phyloP scores from a whole-genome alignment of 1,284 basidiomycete species.

The Ceratobasidium sp. region DNA sequence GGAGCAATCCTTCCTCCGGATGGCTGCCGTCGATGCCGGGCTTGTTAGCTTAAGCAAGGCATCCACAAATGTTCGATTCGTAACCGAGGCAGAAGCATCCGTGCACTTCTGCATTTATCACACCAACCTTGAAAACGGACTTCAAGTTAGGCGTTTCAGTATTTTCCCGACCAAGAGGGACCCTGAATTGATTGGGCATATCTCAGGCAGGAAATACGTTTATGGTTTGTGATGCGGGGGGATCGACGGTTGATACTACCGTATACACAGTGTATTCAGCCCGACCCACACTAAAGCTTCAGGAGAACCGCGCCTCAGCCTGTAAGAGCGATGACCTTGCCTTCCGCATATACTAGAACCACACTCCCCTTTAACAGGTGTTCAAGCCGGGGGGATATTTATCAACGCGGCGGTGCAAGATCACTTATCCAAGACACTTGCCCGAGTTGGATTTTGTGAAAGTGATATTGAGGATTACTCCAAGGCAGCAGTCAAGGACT shows the following conservation, averaged over 20 bases:
- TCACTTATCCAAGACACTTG: not conserved
- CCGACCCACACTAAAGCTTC: slow-evolving; percentile 29
- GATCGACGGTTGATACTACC: slow-evolving; percentile 44
- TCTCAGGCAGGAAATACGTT: slow-evolving; percentile 34
- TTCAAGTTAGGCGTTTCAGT: slow-evolving; percentile 16
- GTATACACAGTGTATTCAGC: slow-evolving; percentile 39
- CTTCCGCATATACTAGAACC: not conserved
- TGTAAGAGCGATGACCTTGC: not conserved
- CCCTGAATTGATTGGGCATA: not conserved
- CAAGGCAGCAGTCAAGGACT: slow-evolving; percentile 25
- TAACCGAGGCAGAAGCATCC: slow-evolving; percentile 44
- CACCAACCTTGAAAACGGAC: slow-evolving; percentile 2
- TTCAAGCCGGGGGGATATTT: slow-evolving; percentile 35
- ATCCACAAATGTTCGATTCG: slow-evolving; percentile 26
- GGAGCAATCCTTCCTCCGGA: slow-evolving; percentile 39
- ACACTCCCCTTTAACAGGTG: slow-evolving; percentile 10
- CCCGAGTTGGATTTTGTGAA: not conserved
- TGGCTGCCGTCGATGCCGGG: slow-evolving; percentile 38
- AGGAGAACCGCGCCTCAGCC: slow-evolving; percentile 31
- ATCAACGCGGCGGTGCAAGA: not conserved
- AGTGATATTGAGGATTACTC: slow-evolving; percentile 31
- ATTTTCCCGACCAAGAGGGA: too few species aligned
- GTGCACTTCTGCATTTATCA: slow-evolving; percentile 41
- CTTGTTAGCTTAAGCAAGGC: slow-evolving; percentile 8
- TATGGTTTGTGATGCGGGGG: slow-evolving; percentile 44